Conservation (phyloP, 768 basidiomycete genomes). For the Rhodosporidiobolus odoratus region DNA sequence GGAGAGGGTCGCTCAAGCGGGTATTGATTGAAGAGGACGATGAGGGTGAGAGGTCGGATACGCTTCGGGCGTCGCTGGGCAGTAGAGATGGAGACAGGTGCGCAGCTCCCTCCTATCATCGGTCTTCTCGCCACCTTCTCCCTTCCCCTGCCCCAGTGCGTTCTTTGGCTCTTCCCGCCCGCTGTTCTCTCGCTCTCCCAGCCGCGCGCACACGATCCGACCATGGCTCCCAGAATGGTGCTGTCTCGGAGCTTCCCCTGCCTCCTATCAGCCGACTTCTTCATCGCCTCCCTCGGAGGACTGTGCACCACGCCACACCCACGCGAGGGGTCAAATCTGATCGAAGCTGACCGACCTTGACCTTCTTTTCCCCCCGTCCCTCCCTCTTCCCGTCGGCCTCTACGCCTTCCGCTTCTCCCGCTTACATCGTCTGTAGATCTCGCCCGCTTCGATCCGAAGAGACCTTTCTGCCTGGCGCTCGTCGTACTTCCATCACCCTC, state of each 20-base stretch:
- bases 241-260: too few relatives aligned
- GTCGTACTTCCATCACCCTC: background rate
- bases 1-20: conserved; percentile 12
- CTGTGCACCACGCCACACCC: too few relatives aligned
- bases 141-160: background rate
- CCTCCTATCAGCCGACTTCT: too few relatives aligned
- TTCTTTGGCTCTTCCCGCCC: background rate
- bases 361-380: background rate
- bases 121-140: background rate
- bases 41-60: background rate
- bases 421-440: too few relatives aligned
- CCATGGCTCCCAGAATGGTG: too few relatives aligned
- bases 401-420: background rate
- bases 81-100: background rate
- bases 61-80: background rate
- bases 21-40: conserved; percentile 1
- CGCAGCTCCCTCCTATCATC: background rate
- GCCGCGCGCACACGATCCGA: too few relatives aligned
- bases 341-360: too few relatives aligned
- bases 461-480: too few relatives aligned
- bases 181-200: background rate
- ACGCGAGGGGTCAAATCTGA: too few relatives aligned
- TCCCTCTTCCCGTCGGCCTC: background rate
- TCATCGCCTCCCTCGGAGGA: too few relatives aligned
- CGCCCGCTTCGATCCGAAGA: too few relatives aligned